A percentile compares a stretch with the other conserved stretches of the same genome.
phyloP scores from a whole-genome alignment of 1,284 basidiomycete species.

The Apiotrichum siamense region DNA sequence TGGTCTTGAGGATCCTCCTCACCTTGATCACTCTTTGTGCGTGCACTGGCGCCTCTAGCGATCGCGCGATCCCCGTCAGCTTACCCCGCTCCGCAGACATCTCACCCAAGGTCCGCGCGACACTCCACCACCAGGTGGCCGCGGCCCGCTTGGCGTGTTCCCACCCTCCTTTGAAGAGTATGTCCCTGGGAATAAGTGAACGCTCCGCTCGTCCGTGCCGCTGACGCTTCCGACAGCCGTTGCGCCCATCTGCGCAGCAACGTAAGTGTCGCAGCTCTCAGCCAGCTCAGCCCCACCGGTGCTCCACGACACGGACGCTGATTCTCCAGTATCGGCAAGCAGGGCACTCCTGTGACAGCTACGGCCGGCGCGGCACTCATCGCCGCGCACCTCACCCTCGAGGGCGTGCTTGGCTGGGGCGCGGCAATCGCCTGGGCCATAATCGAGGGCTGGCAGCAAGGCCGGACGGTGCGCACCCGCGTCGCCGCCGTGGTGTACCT shows the following conservation, averaged over 20 bases:
- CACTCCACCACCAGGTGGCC: background rate
- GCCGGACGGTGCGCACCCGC: constrained; percentile 13
- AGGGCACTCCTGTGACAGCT: background rate
- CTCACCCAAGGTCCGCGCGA: background rate
- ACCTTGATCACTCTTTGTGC: constrained; percentile 8
- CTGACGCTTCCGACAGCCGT: background rate
- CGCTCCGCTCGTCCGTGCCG: no score
- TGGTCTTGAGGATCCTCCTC: constrained; percentile 10
- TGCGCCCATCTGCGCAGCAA: constrained; percentile 2
- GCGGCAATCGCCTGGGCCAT: constrained; percentile 12
- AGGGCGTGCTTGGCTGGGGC: constrained; percentile 10
- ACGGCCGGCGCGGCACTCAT: background rate
- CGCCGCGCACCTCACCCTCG: constrained; percentile 4
- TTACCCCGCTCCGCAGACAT: no score
- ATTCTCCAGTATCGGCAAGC: background rate
- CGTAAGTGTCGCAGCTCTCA: background rate
- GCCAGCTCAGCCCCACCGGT: no score
- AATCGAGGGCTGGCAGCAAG: constrained; percentile 14
- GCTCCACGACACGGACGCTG: no score
- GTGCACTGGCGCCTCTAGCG: no score
- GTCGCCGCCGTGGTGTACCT: constrained; percentile 14
- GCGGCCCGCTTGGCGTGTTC: background rate
- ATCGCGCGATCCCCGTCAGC: no score
- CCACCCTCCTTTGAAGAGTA: constrained; percentile 3
- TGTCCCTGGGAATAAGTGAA: background rate